Base-by-base conservation (phyloP, 306 rosid species). In the Pterocarpus macrocarpus region DNA sequence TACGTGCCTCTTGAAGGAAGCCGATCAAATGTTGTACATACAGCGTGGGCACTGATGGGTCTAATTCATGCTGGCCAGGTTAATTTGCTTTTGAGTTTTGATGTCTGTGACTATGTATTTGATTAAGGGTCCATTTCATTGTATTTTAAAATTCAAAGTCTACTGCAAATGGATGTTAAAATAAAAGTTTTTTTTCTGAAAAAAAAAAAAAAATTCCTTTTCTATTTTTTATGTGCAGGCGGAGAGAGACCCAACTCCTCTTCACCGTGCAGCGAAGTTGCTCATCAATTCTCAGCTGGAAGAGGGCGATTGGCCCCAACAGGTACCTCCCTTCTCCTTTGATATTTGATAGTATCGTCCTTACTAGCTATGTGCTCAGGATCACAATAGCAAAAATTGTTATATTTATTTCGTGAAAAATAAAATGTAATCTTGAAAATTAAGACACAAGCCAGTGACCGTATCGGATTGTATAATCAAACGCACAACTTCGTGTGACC, bases 11-110 rank as follows among this genome's bases (percentile, higher is more conserved):
- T 89, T 0, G 93, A 92, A 74, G 90, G 84, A 70, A 86, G 55
- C 12, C 55, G 86, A 5, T 87, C 97, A 63, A 89, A 92, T 64
- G 82, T 89, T 71, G 93, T 90, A 17, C 97, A 92, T 0, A 92
- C 95, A 0, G 89, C 92, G 9, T 90, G 94, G 97, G 93, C 92
- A 12, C 73, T 90, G 81, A 86, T 92, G 92, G 94, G 87, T 39
- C 80, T 92, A 34, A 83, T 90, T 80, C 85, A 89, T 79, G 55
- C 88, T 0, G 91, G 89, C 49, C 93, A 90, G 90, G 93, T 22
- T 22, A 22, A 22, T 87, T 14, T 8, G 76, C 16, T 67, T 28
- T 39, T 22, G 28, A 22, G 28, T 22, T 22, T 22, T 22, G 28
- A 22, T 22, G 28, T 22, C 28, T 22, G 28, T 22, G 28, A 22